Conservation (phyloP, 176 grass and related monocot genomes). For the Oryza rufipogon region DNA sequence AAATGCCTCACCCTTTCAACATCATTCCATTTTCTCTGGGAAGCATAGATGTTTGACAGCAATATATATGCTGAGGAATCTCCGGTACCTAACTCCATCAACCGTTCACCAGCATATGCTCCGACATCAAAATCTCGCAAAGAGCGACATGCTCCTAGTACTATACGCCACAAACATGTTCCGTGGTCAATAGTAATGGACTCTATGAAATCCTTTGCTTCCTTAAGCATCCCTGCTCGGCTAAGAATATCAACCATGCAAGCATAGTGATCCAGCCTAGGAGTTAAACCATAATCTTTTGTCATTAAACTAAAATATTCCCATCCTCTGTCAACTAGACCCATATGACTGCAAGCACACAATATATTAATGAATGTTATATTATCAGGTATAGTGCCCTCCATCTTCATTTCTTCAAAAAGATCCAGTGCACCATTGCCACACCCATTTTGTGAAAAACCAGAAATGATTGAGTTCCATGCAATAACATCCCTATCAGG, state of each 20-base stretch:
- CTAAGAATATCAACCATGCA: conserved; percentile 85
- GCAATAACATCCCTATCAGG: conserved; percentile 64
- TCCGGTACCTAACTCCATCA: conserved; percentile 55
- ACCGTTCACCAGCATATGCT: conserved; percentile 68
- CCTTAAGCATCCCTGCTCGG: conserved; percentile 58
- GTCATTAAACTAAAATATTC: conserved; percentile 71
- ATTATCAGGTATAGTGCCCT: conserved; percentile 68
- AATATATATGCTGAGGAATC: conserved; percentile 79
- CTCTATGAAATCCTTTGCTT: conserved; percentile 79
- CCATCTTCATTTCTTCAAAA: conserved; percentile 71
- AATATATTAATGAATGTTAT: conserved; percentile 79
- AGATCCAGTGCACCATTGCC: conserved; percentile 62
- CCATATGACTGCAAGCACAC: conserved; percentile 76
- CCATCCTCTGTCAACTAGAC: conserved; percentile 76
- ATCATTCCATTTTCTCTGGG: conserved; percentile 61
- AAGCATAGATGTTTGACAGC: conserved; percentile 78
- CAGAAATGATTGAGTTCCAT: conserved; percentile 86
- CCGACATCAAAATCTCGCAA: conserved; percentile 55
- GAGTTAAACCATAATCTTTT: conserved; percentile 58
- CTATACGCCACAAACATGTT: conserved; percentile 72
- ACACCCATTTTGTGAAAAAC: conserved; percentile 75
- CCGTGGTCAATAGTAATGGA: conserved; percentile 69
- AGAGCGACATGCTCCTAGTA: conserved; percentile 69
- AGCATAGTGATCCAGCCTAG: conserved; percentile 73
- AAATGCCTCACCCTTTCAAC: conserved; percentile 69